These are phyloP conservation scores for Myxozyma nipponensis DNA, from an alignment of 805 yeast species.

Conservation along the genomic window DNA sequence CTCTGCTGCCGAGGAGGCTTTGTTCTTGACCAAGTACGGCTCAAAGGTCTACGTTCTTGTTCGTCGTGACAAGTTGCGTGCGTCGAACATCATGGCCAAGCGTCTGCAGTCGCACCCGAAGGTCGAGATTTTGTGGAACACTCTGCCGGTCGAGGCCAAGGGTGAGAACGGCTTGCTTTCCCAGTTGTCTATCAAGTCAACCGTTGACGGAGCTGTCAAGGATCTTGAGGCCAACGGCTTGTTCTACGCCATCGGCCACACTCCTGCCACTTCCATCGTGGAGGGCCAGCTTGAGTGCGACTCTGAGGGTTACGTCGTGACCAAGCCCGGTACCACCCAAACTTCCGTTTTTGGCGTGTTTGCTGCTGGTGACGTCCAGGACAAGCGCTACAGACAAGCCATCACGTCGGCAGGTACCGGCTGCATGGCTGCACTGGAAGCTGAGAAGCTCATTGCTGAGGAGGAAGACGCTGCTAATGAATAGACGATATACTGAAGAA, in stretches of 20 bases:
- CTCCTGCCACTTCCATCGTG: conserved; percentile 86
- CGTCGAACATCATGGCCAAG: conserved; percentile 95
- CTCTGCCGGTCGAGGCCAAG: conserved; percentile 80
- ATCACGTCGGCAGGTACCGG: conserved; percentile 99
- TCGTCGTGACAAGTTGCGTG: conserved; percentile 91
- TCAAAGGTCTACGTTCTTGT: conserved; percentile 91
- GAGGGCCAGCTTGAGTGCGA: conserved; percentile 75
- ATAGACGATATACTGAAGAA: background rate
- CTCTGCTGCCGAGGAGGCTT: conserved; percentile 98
- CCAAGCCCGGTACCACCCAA: conserved; percentile 81
- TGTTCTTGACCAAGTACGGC: conserved; percentile 94
- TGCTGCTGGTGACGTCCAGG: conserved; percentile 99
- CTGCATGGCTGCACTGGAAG: conserved; percentile 98
- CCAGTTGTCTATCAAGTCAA: conserved; percentile 62
- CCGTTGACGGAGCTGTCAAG: conserved; percentile 60
- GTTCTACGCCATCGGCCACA: conserved; percentile 97
- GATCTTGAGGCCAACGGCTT: conserved; percentile 83
- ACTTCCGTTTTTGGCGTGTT: conserved; percentile 88
- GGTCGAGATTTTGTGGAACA: conserved; percentile 84
- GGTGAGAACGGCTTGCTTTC: conserved; percentile 87
- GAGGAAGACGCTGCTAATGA: conserved; percentile 30
- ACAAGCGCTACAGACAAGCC: conserved; percentile 95
- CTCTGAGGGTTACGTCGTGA: conserved; percentile 81
- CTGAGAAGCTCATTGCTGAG: conserved; percentile 78
- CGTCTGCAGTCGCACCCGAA: conserved; percentile 80